These are phyloP conservation scores for Cyclotella atomus DNA, from an alignment of 108 stramenopile genomes.

Conservation along the genomic window DNA sequence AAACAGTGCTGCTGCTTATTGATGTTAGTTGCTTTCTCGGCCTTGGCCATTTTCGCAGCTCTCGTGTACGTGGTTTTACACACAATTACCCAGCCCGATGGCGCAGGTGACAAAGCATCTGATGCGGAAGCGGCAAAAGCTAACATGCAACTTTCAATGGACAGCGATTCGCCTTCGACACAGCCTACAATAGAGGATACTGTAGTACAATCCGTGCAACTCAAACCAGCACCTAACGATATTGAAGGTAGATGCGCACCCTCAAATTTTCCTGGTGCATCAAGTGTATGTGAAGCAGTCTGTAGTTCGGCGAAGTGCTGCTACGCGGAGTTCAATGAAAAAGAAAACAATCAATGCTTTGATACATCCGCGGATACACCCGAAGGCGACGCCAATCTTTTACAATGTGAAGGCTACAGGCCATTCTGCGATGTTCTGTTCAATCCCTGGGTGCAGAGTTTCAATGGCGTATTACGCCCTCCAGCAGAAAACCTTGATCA, in stretches of 20 bases:
- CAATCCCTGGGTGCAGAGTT: background rate
- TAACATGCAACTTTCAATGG: background rate
- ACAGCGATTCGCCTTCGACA: background rate
- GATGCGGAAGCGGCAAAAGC: background rate
- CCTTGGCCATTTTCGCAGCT: background rate
- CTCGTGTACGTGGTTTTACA: background rate
- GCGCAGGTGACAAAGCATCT: background rate
- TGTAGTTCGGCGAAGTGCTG: background rate
- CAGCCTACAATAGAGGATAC: background rate
- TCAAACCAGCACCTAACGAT: background rate
- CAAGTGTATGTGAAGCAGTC: background rate
- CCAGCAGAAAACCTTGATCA: background rate
- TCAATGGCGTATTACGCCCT: background rate
- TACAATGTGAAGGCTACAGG: background rate
- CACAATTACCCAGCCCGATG: background rate
- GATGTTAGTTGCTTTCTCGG: background rate
- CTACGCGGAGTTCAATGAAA: background rate
- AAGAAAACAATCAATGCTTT: background rate
- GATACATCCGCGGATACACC: background rate
- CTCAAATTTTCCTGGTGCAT: conserved; percentile 1
- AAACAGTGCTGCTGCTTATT: background rate
- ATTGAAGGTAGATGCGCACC: background rate
- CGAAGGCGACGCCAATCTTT: background rate
- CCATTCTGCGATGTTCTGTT: background rate
- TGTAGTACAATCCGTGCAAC: background rate